Percentiles rank a stretch among this genome's conserved stretches.
phyloP scores from a whole-genome alignment of 768 basidiomycete species.

The Hirschioporus abietinus region DNA sequence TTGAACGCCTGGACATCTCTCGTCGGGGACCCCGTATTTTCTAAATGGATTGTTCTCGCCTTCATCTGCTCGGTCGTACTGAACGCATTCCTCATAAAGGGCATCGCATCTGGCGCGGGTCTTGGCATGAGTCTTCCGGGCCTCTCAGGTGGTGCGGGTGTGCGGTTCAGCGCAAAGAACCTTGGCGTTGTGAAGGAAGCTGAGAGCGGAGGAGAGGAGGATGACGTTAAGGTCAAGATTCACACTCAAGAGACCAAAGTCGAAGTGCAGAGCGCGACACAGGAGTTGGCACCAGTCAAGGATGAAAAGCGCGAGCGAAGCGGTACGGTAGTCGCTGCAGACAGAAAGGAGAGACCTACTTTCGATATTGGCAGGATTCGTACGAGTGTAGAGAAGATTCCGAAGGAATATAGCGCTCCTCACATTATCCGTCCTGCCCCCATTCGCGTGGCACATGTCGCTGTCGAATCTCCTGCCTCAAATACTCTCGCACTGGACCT shows the following conservation, averaged over 20 bases:
- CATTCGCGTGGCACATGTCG: conserved; percentile 25
- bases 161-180: conserved; percentile 19
- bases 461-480: neutral
- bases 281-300: neutral
- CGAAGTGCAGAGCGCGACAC: conserved; percentile 8
- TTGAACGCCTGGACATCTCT: conserved; percentile 87
- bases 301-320: neutral
- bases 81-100: conserved; percentile 91
- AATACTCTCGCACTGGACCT: conserved; percentile 43
- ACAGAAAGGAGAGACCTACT: conserved; percentile 3
- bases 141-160: conserved; percentile 18
- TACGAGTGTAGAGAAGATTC: conserved; percentile 1
- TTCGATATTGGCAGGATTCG: conserved; percentile 8
- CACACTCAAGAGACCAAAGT: neutral
- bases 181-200: conserved; percentile 17
- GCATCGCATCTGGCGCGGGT: conserved; percentile 49
- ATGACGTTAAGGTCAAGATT: conserved; percentile 11
- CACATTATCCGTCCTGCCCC: conserved; percentile 17
- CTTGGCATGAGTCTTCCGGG: conserved; percentile 20
- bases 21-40: conserved; percentile 90
- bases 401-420: conserved; percentile 8
- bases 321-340: conserved; percentile 17
- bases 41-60: conserved; percentile 90
- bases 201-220: conserved; percentile 16
- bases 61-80: conserved; percentile 82